These are phyloP conservation scores for Lactarius deliciosus DNA, from an alignment of 768 basidiomycete species.

Conservation along the genomic window DNA sequence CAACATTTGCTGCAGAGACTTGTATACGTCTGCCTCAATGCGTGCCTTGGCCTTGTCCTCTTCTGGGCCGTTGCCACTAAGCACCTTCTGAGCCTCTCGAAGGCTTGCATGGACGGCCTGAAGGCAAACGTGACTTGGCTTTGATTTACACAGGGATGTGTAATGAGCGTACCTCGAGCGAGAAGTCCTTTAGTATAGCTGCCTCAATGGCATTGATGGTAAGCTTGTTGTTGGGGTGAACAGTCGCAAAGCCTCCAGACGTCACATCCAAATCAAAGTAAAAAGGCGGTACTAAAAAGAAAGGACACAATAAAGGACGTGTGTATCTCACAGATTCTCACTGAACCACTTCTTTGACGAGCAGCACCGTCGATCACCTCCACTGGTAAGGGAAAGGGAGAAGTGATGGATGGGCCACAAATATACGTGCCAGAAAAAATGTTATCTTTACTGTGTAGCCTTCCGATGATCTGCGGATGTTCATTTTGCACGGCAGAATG, in stretches of 20 bases:
- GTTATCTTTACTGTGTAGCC: no score
- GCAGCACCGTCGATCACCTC: slow-evolving; percentile 85
- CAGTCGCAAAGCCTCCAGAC: slow-evolving; percentile 95
- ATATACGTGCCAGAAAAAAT: no score
- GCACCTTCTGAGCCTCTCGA: slow-evolving; percentile 82
- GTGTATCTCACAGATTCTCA: slow-evolving; percentile 55
- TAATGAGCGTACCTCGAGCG: slow-evolving; percentile 65
- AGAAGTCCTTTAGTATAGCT: slow-evolving; percentile 88
- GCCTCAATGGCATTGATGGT: slow-evolving; percentile 99
- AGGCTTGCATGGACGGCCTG: slow-evolving; percentile 90
- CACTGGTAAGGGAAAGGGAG: slow-evolving; percentile 37
- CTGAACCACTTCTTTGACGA: slow-evolving; percentile 96
- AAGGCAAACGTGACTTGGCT: slow-evolving; percentile 7
- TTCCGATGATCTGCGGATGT: no score
- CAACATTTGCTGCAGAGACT: slow-evolving; percentile 88
- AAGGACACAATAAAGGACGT: background rate
- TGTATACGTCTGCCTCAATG: slow-evolving; percentile 95
- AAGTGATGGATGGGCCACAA: no score
- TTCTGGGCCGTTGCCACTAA: slow-evolving; percentile 78
- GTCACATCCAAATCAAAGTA: slow-evolving; percentile 3
- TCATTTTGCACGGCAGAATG: no score
- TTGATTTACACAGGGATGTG: background rate
- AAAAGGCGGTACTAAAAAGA: background rate
- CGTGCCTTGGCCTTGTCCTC: slow-evolving; percentile 91
- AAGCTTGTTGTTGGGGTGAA: slow-evolving; percentile 98